phyloP scores from a whole-genome alignment of 495 filamentous ascomycete genomes.

The Umbilicaria muhlenbergii region DNA sequence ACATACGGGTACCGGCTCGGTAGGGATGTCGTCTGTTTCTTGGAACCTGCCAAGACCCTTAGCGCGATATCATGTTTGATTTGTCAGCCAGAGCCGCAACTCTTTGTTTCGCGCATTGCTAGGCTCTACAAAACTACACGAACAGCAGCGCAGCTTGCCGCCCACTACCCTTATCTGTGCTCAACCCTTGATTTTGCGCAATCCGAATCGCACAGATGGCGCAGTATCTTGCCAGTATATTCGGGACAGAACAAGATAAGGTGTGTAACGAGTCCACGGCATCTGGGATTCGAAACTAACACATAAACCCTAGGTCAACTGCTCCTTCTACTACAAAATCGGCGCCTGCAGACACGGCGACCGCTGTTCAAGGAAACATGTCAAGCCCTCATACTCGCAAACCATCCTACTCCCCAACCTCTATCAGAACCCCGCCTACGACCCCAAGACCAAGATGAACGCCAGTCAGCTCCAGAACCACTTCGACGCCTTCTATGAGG shows the following conservation, averaged over 20 bases:
- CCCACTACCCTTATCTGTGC: too few relatives aligned
- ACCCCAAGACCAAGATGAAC: constrained; percentile 94
- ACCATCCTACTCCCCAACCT: constrained; percentile 96
- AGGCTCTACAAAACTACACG: too few relatives aligned
- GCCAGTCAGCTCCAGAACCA: constrained; percentile 89
- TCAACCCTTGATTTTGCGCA: too few relatives aligned
- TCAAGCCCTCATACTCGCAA: constrained; percentile 95
- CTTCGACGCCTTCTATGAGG: constrained; percentile 99
- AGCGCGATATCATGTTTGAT: too few relatives aligned
- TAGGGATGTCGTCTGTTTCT: too few relatives aligned
- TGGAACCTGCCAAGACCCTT: too few relatives aligned
- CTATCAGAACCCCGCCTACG: constrained; percentile 97
- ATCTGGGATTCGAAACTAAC: not conserved
- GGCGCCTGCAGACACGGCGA: constrained; percentile 96
- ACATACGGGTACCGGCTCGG: too few relatives aligned
- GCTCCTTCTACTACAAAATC: constrained; percentile 90
- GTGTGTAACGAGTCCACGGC: constrained; percentile 17
- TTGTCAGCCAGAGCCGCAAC: too few relatives aligned
- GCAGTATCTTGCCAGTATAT: constrained; percentile 91
- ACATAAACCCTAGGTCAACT: constrained; percentile 32
- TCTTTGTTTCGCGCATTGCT: too few relatives aligned
- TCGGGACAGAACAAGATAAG: constrained; percentile 99
- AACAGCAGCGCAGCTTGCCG: too few relatives aligned
- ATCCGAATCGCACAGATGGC: too few relatives aligned
- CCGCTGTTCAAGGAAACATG: constrained; percentile 93